A percentile compares a stretch with the other conserved stretches of the same genome.
phyloP scores from a whole-genome alignment of 805 yeast species.

The Pichia phayaonensis region DNA sequence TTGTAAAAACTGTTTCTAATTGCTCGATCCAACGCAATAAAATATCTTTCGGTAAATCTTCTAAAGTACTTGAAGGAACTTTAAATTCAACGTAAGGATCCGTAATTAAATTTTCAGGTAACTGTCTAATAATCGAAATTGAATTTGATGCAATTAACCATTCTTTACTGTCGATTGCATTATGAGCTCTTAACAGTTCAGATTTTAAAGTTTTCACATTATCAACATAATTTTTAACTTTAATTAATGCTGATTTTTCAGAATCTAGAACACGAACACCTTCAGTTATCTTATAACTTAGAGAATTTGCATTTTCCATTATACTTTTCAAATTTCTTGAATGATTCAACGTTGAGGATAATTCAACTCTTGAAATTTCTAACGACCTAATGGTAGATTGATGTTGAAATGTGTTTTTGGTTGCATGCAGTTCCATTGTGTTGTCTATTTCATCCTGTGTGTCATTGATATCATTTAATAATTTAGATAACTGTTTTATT shows the following conservation, averaged over 20 bases:
- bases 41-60: constrained; percentile 62
- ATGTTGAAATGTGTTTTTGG: constrained; percentile 31
- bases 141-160: constrained; percentile 77
- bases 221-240: constrained; percentile 56
- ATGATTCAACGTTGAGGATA: constrained; percentile 50
- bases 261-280: constrained; percentile 62
- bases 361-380: constrained; percentile 54
- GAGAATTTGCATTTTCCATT: constrained; percentile 52
- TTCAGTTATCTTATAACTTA: constrained; percentile 61
- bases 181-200: constrained; percentile 55
- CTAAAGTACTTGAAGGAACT: constrained; percentile 81
- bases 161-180: constrained; percentile 58
- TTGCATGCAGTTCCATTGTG: constrained; percentile 15
- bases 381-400: constrained; percentile 34
- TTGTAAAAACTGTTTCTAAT: constrained; percentile 48
- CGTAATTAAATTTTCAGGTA: constrained; percentile 46
- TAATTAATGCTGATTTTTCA: constrained; percentile 58
- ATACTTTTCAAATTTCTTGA: constrained; percentile 50
- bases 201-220: constrained; percentile 59
- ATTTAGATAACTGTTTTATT: constrained; percentile 18
- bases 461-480: constrained; percentile 19
- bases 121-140: constrained; percentile 41
- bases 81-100: constrained; percentile 72
- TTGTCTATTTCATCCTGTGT: constrained; percentile 22
- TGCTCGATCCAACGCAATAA: constrained; percentile 52